Base-by-base conservation (phyloP, 2,329 filamentous ascomycete species). In the Drechslerella dactyloides region DNA sequence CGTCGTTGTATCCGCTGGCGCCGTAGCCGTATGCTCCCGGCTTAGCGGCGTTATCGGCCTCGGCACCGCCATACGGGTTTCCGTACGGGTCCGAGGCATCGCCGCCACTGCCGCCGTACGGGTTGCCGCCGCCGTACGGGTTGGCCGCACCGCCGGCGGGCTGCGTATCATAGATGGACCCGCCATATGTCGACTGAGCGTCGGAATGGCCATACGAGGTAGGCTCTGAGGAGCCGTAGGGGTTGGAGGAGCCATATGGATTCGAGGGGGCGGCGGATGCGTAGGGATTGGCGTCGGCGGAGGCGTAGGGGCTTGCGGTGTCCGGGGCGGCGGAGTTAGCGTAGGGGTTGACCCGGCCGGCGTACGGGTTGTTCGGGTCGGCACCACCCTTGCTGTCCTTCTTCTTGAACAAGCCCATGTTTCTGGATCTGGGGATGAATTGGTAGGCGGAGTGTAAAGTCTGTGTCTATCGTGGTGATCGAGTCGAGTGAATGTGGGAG, bases 361-460 rank as follows among this genome's bases (percentile, higher is more conserved):
- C 52, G 30, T 63, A 54, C 8, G 65, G 65, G 30, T 58, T 63
- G 30, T 58, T 54, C 7, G 65, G 65, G 30, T 58, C 51, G 42
- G 53, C 44, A 35, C 56, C 65, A 15, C 55, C 53, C 51, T 35
- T 27, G n/a, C n/a, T n/a, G 35, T 70, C 50, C 33, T 72, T 70
- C 59, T 64, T 65, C 19, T 33, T 56, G 55, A 72, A 72, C 55
- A 51, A 60, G 33, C 60, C 60, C 68, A 65, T 72, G n/a, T 23
- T 53, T 65, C 54, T 37, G 24, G 19, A 44, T n/a, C 7, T 17
- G 17, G 13, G 2, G 10, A 27, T 27, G 7, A 15, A n/a, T 53
- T 30, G 37, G 51, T n/a, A 24, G 24, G n/a, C 4, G 33, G 35
- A 10, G 24, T 48, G 35, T 1, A 27, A 53, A 17, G 35, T 44